Evolutionary conservation across 768 basidiomycete species (phyloP).

Genomic region (Panellus pusillus): DNA sequence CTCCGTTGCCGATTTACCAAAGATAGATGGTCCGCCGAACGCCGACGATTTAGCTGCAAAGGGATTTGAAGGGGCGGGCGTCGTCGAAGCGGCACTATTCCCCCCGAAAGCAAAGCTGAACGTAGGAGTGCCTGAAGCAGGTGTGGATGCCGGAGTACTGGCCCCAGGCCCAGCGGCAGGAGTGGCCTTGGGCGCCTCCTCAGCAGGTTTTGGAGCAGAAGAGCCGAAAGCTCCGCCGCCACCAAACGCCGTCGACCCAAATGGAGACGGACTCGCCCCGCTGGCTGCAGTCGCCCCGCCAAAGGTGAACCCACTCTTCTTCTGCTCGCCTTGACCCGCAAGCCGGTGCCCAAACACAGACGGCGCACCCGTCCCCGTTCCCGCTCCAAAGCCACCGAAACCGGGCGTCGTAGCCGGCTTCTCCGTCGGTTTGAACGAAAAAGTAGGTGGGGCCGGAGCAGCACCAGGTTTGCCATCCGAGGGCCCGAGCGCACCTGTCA

Average conservation of each 20-base stretch:
- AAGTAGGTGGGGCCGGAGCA: background rate
- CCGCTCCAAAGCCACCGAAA: background rate
- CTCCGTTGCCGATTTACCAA: slow-evolving; percentile 18
- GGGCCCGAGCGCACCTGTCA: slow-evolving; percentile 10
- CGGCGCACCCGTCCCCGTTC: background rate
- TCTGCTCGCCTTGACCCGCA: slow-evolving; percentile 1
- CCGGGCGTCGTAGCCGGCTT: background rate
- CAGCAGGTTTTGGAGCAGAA: slow-evolving; percentile 8
- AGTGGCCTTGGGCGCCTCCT: slow-evolving; percentile 8
- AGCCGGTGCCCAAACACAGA: background rate
- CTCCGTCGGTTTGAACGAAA: slow-evolving; percentile 15
- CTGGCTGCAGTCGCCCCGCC: background rate
- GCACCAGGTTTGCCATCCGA: slow-evolving; percentile 5
- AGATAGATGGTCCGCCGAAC: slow-evolving; percentile 19
- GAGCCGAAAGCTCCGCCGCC: background rate
- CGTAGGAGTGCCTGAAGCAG: slow-evolving; percentile 16
- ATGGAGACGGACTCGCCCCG: background rate
- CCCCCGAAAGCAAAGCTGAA: slow-evolving; percentile 19
- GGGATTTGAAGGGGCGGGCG: slow-evolving; percentile 14
- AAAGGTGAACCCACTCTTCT: background rate
- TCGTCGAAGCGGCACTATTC: slow-evolving; percentile 22
- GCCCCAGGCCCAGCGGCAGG: background rate
- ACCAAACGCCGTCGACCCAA: background rate
- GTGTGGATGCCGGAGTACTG: slow-evolving; percentile 13
- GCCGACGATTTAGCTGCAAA: slow-evolving; percentile 17